Evolutionary conservation across 2,329 filamentous ascomycete species (phyloP), one percentile per base, ranked within the genome.

Genomic region (Boeremia exigua): DNA sequence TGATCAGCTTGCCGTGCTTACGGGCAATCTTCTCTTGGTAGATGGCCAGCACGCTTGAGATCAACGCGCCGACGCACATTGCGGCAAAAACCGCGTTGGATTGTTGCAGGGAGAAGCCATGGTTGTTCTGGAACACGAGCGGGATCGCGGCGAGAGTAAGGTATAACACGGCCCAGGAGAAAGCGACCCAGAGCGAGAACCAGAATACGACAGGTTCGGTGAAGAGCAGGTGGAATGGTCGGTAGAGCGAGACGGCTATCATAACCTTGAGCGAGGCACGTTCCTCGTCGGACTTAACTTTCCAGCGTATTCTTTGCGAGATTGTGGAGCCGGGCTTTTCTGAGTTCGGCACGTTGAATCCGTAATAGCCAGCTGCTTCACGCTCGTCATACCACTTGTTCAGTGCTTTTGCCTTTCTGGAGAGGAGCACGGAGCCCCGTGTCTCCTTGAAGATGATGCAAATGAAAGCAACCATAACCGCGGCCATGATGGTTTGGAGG

Each of bases 91-190:
- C 83, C 7, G 86, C 85, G 46, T 90, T 90, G 1, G 84, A 82
- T 71, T 91, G 81, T 59, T 89, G 81, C 32, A 87, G 77, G 56
- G 81, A 83, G 78, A 96, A 94, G 62, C 79, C 77, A 70, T 94
- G 86, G 39, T 85, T 86, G 5, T 79, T 82, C 19, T 79, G 69
- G 75, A 95, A 96, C 23, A 96, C 87, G 4, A 95, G 82, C 0
- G 92, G 91, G 5, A 96, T 85, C 1, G 91, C 89, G 12, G 86
- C 86, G 64, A 96, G 94, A 11, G 89, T 91, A 15, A 96, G 80
- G 73, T 96, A 97, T 0, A 97, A 83, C 0, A 96, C 84, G 0
- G 89, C 92, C 93, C 93, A 97, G 17, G 88, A 88, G 73, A 97
- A 97, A 0, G 91, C 84, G 0, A 92, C 88, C 93, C 93, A 97